Conservation (phyloP, 768 basidiomycete genomes). For the Phanerochaete carnosa region DNA sequence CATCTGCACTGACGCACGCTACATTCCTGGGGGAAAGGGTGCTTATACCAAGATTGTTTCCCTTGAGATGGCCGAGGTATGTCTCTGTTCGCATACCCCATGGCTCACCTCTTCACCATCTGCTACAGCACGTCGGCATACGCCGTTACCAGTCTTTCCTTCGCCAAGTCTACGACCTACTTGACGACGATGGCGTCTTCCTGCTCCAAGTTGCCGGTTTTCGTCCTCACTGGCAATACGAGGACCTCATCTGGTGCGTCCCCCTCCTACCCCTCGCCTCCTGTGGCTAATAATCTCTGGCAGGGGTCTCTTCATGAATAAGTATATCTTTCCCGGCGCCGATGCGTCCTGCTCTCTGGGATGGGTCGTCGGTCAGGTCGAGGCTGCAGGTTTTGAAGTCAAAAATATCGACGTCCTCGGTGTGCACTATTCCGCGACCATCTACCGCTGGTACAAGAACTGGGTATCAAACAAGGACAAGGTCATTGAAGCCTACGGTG, state of each 20-base stretch:
- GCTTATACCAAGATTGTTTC: slow-evolving; percentile 93
- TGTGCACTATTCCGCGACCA: slow-evolving; percentile 93
- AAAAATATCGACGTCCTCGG: slow-evolving; percentile 96
- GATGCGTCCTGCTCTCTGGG: slow-evolving; percentile 94
- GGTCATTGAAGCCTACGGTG: slow-evolving; percentile 86
- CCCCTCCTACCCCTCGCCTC: background rate
- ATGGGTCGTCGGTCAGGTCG: slow-evolving; percentile 88
- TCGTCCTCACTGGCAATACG: slow-evolving; percentile 95
- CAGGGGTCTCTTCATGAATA: slow-evolving; percentile 97
- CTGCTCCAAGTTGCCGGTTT: slow-evolving; percentile 98
- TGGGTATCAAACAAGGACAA: slow-evolving; percentile 94
- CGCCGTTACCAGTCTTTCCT: slow-evolving; percentile 89
- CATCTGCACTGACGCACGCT: slow-evolving; percentile 89
- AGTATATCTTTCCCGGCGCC: slow-evolving; percentile 98
- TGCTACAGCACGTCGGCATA: slow-evolving; percentile 83
- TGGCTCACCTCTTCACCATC: background rate
- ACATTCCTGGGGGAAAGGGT: slow-evolving; percentile 73
- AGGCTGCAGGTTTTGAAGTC: slow-evolving; percentile 92
- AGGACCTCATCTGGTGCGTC: slow-evolving; percentile 84
- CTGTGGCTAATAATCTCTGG: background rate
- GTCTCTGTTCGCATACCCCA: slow-evolving; percentile 7
- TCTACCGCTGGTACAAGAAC: slow-evolving; percentile 94
- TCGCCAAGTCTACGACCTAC: slow-evolving; percentile 85
- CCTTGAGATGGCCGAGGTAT: slow-evolving; percentile 96
- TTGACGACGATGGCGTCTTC: slow-evolving; percentile 92